These are phyloP conservation scores for Orbilia ellipsospora DNA, from an alignment of 2,329 filamentous ascomycete genomes.

Conservation along the genomic window DNA sequence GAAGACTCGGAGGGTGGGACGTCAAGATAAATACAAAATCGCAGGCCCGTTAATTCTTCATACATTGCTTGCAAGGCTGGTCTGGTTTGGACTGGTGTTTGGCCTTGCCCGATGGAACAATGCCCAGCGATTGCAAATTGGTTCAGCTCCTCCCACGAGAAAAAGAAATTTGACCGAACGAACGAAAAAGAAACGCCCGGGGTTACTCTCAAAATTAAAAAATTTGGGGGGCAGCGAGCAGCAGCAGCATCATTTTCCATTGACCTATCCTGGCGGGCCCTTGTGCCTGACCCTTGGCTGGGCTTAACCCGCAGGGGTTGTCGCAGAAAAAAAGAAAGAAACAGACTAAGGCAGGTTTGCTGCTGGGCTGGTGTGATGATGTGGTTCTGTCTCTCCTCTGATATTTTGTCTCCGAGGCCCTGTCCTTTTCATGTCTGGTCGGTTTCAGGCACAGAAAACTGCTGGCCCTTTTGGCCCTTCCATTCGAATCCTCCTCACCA, in stretches of 20 bases:
- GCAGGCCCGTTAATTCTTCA: too few relatives aligned
- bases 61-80: constrained; percentile 1
- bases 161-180: constrained; percentile 37
- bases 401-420: constrained; percentile 50
- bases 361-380: constrained; percentile 42
- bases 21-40: constrained; percentile 52
- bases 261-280: constrained; percentile 49
- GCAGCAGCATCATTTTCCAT: constrained; percentile 42
- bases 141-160: constrained; percentile 54
- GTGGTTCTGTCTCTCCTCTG: constrained; percentile 46
- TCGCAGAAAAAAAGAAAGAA: constrained; percentile 43
- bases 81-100: constrained; percentile 35
- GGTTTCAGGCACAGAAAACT: constrained; percentile 48
- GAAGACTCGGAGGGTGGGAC: constrained; percentile 49
- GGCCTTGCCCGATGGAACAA: constrained; percentile 53
- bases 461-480: constrained; percentile 18
- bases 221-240: constrained; percentile 52
- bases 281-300: constrained; percentile 52
- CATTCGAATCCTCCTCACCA: constrained; percentile 15
- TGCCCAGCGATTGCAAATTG: constrained; percentile 53
- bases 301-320: constrained; percentile 33
- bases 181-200: constrained; percentile 38
- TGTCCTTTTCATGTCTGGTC: constrained; percentile 33
- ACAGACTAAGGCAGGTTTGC: constrained; percentile 32
- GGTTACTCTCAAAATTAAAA: constrained; percentile 11